These are phyloP conservation scores for Populus alba DNA, from an alignment of 345 rosid species.

Conservation along the genomic window DNA sequence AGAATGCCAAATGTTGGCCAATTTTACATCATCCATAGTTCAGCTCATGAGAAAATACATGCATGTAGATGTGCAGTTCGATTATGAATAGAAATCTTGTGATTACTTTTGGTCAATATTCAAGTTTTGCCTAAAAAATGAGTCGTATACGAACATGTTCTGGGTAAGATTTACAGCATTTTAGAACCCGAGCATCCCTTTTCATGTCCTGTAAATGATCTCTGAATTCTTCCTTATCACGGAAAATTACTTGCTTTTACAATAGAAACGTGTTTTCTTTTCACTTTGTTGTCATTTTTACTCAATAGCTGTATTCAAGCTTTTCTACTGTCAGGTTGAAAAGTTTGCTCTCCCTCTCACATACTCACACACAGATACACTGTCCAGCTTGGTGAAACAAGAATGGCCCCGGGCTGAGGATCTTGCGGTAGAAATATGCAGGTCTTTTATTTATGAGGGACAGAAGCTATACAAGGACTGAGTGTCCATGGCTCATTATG, in stretches of 20 bases:
- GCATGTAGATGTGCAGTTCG: slow-evolving; percentile 70
- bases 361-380: background rate
- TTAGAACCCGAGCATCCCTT: slow-evolving; percentile 8
- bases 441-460: background rate
- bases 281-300: slow-evolving; percentile 8
- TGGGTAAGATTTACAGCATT: slow-evolving; percentile 11
- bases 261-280: slow-evolving; percentile 5
- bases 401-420: background rate
- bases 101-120: slow-evolving; percentile 8
- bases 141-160: slow-evolving; percentile 16
- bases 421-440: background rate
- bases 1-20: slow-evolving; percentile 61
- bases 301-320: background rate
- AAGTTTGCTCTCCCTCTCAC: background rate
- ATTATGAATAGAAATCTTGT: slow-evolving; percentile 43
- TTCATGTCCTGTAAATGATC: slow-evolving; percentile 8
- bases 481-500: too few relatives aligned
- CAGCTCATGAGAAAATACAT: slow-evolving; percentile 75
- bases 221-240: slow-evolving; percentile 18
- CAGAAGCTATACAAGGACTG: background rate
- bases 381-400: background rate
- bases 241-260: background rate
- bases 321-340: background rate
- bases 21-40: slow-evolving; percentile 65
- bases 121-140: slow-evolving; percentile 15